Percentiles rank a stretch among this genome's conserved stretches.
These are phyloP conservation scores for Debaryomyces sp. DNA, from an alignment of 1,139 yeast genomes.

Conservation along the genomic window DNA sequence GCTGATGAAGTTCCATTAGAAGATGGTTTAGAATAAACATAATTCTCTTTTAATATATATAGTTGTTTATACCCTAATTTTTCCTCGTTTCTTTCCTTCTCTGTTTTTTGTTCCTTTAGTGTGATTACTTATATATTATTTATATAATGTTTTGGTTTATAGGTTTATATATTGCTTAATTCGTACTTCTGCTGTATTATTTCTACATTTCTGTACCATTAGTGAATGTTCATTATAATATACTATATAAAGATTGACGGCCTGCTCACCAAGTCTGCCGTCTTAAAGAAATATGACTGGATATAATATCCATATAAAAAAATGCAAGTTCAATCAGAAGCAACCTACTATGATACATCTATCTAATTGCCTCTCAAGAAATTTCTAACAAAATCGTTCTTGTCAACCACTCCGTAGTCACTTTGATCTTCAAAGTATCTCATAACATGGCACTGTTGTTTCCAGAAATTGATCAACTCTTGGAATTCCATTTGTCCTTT, in stretches of 20 bases:
- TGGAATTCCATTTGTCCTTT: conserved; percentile 93
- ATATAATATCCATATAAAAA: conserved; percentile 1
- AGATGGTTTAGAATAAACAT: conserved; percentile 48
- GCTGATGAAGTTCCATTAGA: conserved; percentile 66
- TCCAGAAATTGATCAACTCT: conserved; percentile 88
- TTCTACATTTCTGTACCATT: conserved; percentile 1
- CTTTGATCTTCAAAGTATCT: conserved; percentile 76
- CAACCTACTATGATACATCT: conserved; percentile 4
- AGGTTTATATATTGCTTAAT: conserved; percentile 9
- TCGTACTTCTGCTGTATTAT: conserved; percentile 5
- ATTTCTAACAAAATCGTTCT: conserved; percentile 65
- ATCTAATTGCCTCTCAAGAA: conserved; percentile 62
- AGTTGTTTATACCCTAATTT: conserved; percentile 7
- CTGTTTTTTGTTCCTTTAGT: conserved; percentile 11
- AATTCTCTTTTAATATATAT: conserved; percentile 4
- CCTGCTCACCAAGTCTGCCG: not conserved
- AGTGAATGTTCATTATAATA: conserved; percentile 7
- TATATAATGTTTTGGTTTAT: conserved; percentile 11
- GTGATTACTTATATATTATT: conserved; percentile 7
- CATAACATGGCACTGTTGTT: conserved; percentile 84
- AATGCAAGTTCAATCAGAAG: conserved; percentile 5
- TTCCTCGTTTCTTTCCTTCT: conserved; percentile 9
- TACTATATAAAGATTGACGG: conserved; percentile 1
- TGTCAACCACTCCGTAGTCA: conserved; percentile 48
- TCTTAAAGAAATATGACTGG: conserved; percentile 2